phyloP scores from a whole-genome alignment of 2,329 filamentous ascomycete species.

The Hypoxylon sp. region DNA sequence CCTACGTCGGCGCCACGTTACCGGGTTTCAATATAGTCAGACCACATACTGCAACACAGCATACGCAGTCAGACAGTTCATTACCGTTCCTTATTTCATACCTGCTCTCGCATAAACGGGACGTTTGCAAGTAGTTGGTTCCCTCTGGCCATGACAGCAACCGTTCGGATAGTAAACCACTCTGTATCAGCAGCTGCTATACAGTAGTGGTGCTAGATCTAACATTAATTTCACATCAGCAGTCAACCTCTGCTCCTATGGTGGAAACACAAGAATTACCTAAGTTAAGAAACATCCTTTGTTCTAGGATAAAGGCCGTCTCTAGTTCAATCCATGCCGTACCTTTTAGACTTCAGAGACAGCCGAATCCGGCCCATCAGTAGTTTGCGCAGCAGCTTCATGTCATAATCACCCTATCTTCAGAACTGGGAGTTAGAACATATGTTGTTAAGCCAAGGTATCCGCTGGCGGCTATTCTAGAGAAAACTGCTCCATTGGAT shows the following conservation, averaged over 20 bases:
- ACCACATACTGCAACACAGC: constrained; percentile 3
- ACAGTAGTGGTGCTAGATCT: neutral
- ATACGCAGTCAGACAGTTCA: constrained; percentile 8
- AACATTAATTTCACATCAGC: neutral
- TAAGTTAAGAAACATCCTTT: neutral
- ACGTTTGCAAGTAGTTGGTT: neutral
- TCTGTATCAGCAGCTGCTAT: neutral
- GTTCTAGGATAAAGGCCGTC: neutral
- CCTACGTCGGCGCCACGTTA: constrained; percentile 4
- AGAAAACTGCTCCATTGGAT: neutral
- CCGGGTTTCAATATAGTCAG: constrained; percentile 1
- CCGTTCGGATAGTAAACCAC: neutral
- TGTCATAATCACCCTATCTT: neutral
- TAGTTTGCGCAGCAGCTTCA: neutral
- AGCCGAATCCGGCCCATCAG: constrained; percentile 34
- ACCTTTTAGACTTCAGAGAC: neutral
- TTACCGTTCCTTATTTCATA: neutral
- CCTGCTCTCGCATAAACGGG: neutral
- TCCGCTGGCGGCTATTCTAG: neutral
- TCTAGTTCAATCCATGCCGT: constrained; percentile 10
- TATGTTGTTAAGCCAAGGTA: neutral
- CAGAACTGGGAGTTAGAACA: neutral
- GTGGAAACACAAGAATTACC: constrained; percentile 15
- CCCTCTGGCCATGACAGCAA: neutral
- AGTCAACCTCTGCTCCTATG: neutral